phyloP scores from a whole-genome alignment of 2,329 filamentous ascomycete species.

The Plenodomus tracheiphilus region DNA sequence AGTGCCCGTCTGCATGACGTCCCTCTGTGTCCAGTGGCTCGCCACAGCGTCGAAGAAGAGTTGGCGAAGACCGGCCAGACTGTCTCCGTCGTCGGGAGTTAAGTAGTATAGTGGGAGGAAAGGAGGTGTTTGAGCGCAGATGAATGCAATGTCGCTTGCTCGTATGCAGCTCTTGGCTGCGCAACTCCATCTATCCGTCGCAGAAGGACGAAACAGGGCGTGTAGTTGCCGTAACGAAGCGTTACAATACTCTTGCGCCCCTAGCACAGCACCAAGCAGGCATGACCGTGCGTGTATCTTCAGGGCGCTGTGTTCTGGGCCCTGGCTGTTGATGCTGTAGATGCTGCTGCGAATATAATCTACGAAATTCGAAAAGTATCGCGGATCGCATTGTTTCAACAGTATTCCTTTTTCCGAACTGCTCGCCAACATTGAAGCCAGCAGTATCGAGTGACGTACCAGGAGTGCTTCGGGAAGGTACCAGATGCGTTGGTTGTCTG shows the following conservation, averaged over 20 bases:
- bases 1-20: conserved; percentile 1
- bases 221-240: conserved; percentile 14
- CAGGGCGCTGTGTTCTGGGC: conserved; percentile 11
- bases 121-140: conserved; percentile 4
- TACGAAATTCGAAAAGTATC: conserved; percentile 20
- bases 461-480: conserved; percentile 9
- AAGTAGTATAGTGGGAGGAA: neutral
- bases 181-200: neutral
- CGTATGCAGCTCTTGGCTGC: conserved; percentile 4
- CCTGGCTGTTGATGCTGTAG: conserved; percentile 16
- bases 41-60: conserved; percentile 23
- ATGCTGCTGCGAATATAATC: conserved; percentile 21
- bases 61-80: conserved; percentile 3
- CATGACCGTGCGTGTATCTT: conserved; percentile 7
- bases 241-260: conserved; percentile 6
- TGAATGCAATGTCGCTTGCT: conserved; percentile 12
- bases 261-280: conserved; percentile 13
- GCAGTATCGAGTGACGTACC: conserved; percentile 6
- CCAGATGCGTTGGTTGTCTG: conserved; percentile 10
- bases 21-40: conserved; percentile 15
- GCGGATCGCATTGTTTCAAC: neutral
- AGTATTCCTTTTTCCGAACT: neutral
- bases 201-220: neutral
- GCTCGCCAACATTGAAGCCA: conserved; percentile 3
- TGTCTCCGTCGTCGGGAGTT: neutral